phyloP scores from a whole-genome alignment of 306 rosid genomes.

The Quercus parvula region DNA sequence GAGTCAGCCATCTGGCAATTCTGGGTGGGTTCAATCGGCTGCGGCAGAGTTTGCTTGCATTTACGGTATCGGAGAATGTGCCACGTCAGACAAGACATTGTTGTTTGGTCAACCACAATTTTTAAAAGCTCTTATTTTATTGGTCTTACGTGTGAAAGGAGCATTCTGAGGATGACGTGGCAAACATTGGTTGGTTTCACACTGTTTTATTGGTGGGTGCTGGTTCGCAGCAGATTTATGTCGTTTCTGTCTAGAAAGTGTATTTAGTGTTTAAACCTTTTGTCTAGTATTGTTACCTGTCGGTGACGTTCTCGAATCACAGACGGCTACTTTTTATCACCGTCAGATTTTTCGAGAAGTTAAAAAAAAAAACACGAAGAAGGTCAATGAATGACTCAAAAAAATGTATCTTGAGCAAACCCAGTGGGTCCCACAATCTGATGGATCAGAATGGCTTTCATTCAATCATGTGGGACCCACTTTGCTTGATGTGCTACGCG shows the following conservation, averaged over 20 bases:
- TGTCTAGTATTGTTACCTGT: background rate
- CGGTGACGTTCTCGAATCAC: constrained; percentile 13
- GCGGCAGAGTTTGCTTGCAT: no score
- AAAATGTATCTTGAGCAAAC: constrained; percentile 3
- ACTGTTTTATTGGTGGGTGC: constrained; percentile 27
- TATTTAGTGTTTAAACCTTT: background rate
- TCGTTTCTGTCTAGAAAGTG: background rate
- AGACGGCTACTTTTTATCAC: constrained; percentile 1
- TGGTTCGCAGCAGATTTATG: constrained; percentile 39
- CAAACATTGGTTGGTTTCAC: background rate
- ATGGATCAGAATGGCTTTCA: background rate
- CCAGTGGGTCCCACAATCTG: constrained; percentile 6
- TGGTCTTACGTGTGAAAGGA: background rate
- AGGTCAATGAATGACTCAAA: background rate
- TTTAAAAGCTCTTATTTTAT: background rate
- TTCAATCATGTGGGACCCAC: background rate
- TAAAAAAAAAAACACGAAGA: background rate
- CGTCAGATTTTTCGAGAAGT: constrained; percentile 18
- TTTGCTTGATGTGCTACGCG: background rate
- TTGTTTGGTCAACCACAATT: constrained; percentile 7
- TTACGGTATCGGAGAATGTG: background rate
- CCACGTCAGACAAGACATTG: background rate
- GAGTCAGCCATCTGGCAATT: constrained; percentile 3
- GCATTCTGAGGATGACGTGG: constrained; percentile 20
- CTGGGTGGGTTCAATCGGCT: no score